Base-by-base conservation (phyloP, 129 eudicot genomes). In the Flaveria brownii region DNA sequence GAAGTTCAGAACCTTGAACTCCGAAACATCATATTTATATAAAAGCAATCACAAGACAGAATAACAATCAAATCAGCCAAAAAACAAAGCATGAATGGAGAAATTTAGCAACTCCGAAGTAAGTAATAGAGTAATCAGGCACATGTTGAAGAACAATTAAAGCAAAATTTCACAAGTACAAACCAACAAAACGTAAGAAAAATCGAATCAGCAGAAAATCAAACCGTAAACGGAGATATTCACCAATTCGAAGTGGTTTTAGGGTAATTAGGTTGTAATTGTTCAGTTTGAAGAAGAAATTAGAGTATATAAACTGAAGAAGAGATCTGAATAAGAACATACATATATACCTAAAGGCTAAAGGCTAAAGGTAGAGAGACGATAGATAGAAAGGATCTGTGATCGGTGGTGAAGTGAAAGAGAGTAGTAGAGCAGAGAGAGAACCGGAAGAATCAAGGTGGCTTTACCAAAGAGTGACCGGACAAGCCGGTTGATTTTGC, bases 361-460 rank as follows among this genome's bases (percentile, higher is more conserved):
- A 30, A 30, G 36, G 36, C 30, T 2, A 28, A 28, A 4, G 39
- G 39, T 33, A 4, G 39, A 33, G 50, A 69, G 72, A 61, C 41
- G 72, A 74, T 28, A n/a, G 22, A 20, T 42, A n/a, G 82, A 71
- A 36, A 5, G 55, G 80, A 57, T 62, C 65, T 77, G 86, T 66
- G 86, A 72, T 78, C 80, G 76, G 73, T 77, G 73, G 77, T 77
- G 73, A 76, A 77, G 72, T 66, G 79, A 30, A 55, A 72, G 51
- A 77, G 75, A 63, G 68, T 23, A 28, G 33, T 39, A 54, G 52
- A 43, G 45, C 46, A 62, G 46, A 76, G 36, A 63, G 70, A 75
- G 65, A 54, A 67, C 76, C 23, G 49, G 64, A 20, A 73, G 77
- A 59, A 49, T 70, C 57, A 64, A 71, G 23, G 47, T 52, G 68